Base-by-base conservation (phyloP, 257 asterid genomes). In the Primulina eburnea region DNA sequence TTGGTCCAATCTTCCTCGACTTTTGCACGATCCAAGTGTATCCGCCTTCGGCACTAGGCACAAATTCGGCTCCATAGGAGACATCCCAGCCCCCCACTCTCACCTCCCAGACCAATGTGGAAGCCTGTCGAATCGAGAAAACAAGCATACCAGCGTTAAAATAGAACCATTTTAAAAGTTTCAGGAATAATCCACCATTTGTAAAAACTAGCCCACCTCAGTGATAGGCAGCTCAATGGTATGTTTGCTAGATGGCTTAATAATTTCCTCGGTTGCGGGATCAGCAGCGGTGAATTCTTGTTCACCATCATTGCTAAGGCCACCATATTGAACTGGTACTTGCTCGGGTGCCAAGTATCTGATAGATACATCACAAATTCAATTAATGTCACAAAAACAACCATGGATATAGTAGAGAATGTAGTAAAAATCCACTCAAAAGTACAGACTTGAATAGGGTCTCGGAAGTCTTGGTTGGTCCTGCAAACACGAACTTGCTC, bases 281-380 rank as follows among this genome's bases (percentile, higher is more conserved):
- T 88, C 85, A 5, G 70, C 62, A 20, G 74, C 52, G 50, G 86
- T 71, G 82, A 88, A 84, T 70, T 82, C 91, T 1, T 77, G 64
- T 80, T 35, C 92, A 0, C 85, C 85, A 53, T 67, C 87, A 69
- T 67, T 78, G 85, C 87, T 84, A 61, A 88, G 87, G 60, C 95
- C 95, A 58, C 95, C 95, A 5, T 86, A 88, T 53, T 81, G 86
- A 66, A 75, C 84, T 0, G 90, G 95, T 4, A 88, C 87, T 64
- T 88, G 88, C 82, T 86, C 95, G 0, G 90, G 87, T 29, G 87
- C 83, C 37, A 86, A 76, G 81, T 88, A 88, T 57, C 95, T 88
- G 81, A 70, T n/a, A 57, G 81, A 70, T n/a, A 57, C 33, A 18
- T 43, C 0, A 53, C 30, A 59, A 26, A 37, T 58, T 43, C 33